phyloP scores from a whole-genome alignment of 495 filamentous ascomycete species.

The Daldinia vernicosa region DNA sequence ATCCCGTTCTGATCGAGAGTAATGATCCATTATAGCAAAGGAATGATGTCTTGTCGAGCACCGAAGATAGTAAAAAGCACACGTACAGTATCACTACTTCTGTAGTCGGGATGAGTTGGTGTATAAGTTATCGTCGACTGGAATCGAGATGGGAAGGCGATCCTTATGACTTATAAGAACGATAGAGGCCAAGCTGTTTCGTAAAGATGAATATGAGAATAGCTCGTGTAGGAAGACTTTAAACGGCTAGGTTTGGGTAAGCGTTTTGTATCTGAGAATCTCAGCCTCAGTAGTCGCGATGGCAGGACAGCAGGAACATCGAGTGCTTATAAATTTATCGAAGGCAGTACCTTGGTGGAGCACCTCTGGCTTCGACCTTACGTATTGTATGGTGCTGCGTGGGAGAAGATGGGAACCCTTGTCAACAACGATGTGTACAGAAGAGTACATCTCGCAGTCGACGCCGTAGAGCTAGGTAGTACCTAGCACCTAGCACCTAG shows the following conservation, averaged over 20 bases:
- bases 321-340: slow-evolving; percentile 48
- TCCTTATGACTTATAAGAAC: slow-evolving; percentile 37
- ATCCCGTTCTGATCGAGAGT: slow-evolving; percentile 43
- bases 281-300: slow-evolving; percentile 45
- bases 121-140: slow-evolving; percentile 12
- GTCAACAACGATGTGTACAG: slow-evolving; percentile 31
- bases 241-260: slow-evolving; percentile 42
- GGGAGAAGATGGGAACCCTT: slow-evolving; percentile 33
- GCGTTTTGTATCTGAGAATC: slow-evolving; percentile 45
- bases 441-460: slow-evolving; percentile 31
- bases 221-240: slow-evolving; percentile 29
- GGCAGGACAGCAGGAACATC: slow-evolving; percentile 44
- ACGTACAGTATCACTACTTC: slow-evolving; percentile 35
- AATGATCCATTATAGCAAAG: slow-evolving; percentile 46
- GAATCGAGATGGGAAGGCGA: slow-evolving; percentile 20
- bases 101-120: slow-evolving; percentile 10
- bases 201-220: slow-evolving; percentile 26
- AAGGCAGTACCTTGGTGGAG: slow-evolving; percentile 47
- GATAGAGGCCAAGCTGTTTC: slow-evolving; percentile 27
- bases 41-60: slow-evolving; percentile 25
- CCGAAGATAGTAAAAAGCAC: slow-evolving; percentile 20
- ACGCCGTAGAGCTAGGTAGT: slow-evolving; percentile 35
- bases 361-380: slow-evolving; percentile 38
- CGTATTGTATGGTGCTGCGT: slow-evolving; percentile 39
- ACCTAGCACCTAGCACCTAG: too few species aligned